phyloP scores from a whole-genome alignment of 2,329 filamentous ascomycete genomes.

The Pseudogymnoascus sp. region DNA sequence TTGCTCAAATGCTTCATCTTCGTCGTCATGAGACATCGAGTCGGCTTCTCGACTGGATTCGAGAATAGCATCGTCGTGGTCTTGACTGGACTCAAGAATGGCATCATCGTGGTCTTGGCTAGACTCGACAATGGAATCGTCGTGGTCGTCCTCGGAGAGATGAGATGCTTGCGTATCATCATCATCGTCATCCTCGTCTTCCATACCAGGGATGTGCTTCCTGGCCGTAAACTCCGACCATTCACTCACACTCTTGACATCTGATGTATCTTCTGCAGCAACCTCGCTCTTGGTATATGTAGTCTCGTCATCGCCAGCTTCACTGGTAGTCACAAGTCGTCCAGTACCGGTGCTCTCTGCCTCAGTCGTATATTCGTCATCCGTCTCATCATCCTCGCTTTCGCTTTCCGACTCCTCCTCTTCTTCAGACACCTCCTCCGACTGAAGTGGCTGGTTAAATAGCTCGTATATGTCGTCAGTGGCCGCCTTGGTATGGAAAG shows the following conservation, averaged over 20 bases:
- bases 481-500: conserved; percentile 86
- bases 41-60: conserved; percentile 18
- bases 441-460: conserved; percentile 75
- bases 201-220: conserved; percentile 57
- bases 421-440: conserved; percentile 28
- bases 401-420: conserved; percentile 45
- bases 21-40: conserved; percentile 15
- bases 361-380: conserved; percentile 75
- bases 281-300: conserved; percentile 34
- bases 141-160: conserved; percentile 33
- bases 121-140: neutral
- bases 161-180: conserved; percentile 36
- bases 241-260: conserved; percentile 63
- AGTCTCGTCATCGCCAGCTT: conserved; percentile 53
- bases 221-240: conserved; percentile 84
- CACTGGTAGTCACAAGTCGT: conserved; percentile 58
- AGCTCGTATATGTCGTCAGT: conserved; percentile 97
- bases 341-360: conserved; percentile 80
- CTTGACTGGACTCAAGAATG: conserved; percentile 1
- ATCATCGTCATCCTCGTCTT: conserved; percentile 30
- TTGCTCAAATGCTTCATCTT: conserved; percentile 19
- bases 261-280: conserved; percentile 43
- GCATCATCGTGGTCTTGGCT: conserved; percentile 32
- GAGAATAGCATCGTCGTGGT: conserved; percentile 1
- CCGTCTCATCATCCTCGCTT: conserved; percentile 52